phyloP scores from a whole-genome alignment of 345 rosid genomes.

The Dipteronia dyeriana region DNA sequence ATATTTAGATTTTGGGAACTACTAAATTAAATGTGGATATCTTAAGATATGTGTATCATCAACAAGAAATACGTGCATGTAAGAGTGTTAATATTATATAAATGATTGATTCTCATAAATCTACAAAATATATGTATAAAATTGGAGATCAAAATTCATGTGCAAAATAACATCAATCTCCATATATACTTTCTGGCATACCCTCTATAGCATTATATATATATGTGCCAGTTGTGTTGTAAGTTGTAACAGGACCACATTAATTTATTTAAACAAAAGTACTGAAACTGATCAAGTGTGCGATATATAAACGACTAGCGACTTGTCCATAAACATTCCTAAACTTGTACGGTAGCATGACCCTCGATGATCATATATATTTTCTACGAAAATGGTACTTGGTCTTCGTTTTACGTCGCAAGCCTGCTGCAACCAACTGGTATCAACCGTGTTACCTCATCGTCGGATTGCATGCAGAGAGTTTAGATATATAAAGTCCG shows the following conservation, averaged over 20 bases:
- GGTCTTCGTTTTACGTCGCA: neutral
- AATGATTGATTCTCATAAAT: neutral
- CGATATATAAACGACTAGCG: too few species aligned
- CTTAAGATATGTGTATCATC: neutral
- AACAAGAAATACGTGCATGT: neutral
- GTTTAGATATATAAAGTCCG: conserved; percentile 19
- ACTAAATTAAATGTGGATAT: neutral
- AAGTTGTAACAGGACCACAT: neutral
- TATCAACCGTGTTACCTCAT: conserved; percentile 43
- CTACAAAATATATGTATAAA: neutral
- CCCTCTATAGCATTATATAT: neutral
- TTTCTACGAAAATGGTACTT: too few species aligned
- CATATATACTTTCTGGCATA: neutral
- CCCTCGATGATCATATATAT: neutral
- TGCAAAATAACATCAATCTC: neutral
- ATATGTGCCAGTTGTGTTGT: too few species aligned
- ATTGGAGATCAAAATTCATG: neutral
- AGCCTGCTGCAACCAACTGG: conserved; percentile 3
- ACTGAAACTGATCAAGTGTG: too few species aligned
- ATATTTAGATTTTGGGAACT: too few species aligned
- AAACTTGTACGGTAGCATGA: neutral
- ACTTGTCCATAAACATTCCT: neutral
- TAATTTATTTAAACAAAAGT: too few species aligned
- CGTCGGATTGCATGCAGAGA: conserved; percentile 48
- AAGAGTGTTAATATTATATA: neutral